A percentile compares a stretch with the other conserved stretches of the same genome.
phyloP scores from a whole-genome alignment of 2,329 filamentous ascomycete species.

The Aspergillus piperis region DNA sequence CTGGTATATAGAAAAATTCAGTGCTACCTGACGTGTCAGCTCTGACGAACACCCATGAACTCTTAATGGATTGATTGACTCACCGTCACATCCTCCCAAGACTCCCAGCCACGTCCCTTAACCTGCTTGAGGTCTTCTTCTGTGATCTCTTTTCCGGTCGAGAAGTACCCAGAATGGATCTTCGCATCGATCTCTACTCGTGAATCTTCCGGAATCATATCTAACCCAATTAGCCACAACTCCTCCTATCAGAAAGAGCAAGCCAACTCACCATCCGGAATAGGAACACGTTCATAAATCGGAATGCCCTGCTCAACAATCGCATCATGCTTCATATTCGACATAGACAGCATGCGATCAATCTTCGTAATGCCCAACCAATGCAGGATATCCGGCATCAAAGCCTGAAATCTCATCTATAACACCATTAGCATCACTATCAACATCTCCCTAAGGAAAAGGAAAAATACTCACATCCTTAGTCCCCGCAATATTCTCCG shows the following conservation, averaged over 20 bases:
- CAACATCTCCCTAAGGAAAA: too few relatives aligned
- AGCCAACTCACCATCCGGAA: slow-evolving; percentile 62
- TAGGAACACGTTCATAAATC: slow-evolving; percentile 85
- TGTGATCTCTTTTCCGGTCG: slow-evolving; percentile 85
- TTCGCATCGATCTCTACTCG: slow-evolving; percentile 99
- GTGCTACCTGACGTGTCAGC: neutral
- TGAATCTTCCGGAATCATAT: slow-evolving; percentile 91
- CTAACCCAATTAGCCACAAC: slow-evolving; percentile 30
- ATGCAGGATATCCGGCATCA: slow-evolving; percentile 97
- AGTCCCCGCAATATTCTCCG: slow-evolving; percentile 97
- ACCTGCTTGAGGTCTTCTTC: slow-evolving; percentile 82
- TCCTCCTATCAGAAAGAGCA: neutral
- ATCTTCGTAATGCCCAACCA: slow-evolving; percentile 99
- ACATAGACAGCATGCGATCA: slow-evolving; percentile 98
- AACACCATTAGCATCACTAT: slow-evolving; percentile 14
- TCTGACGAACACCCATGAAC: too few relatives aligned
- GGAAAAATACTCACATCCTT: slow-evolving; percentile 56
- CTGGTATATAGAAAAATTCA: neutral
- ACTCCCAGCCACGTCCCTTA: slow-evolving; percentile 89
- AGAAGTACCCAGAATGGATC: slow-evolving; percentile 88
- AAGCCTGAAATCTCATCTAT: slow-evolving; percentile 93
- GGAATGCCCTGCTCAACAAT: slow-evolving; percentile 60
- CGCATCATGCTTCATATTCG: slow-evolving; percentile 66
- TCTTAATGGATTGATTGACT: neutral
- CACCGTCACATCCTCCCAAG: slow-evolving; percentile 52